Conservation (phyloP, 164 flowering plant genomes). For the Berberis vulgaris region DNA sequence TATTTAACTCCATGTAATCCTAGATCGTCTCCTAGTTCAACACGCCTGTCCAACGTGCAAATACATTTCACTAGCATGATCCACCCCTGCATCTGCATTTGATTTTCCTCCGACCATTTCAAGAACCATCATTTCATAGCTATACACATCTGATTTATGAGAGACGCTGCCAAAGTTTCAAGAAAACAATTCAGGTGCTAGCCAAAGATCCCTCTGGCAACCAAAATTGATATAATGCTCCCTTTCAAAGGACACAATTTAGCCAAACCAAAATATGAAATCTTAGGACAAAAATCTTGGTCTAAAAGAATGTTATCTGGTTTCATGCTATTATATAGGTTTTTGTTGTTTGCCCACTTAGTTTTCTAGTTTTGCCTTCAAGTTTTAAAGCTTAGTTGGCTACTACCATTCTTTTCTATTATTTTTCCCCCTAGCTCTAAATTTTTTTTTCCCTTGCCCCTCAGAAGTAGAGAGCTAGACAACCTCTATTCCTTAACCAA, state of each 20-base stretch:
- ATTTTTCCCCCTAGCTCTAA: no score
- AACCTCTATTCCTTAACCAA: no score
- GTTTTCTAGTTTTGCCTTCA: no score
- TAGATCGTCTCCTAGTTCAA: slow-evolving; percentile 9
- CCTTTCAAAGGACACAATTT: slow-evolving; percentile 22
- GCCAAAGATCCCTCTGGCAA: slow-evolving; percentile 33
- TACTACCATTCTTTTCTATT: no score
- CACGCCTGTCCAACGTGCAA: slow-evolving; percentile 29
- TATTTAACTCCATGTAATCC: slow-evolving; percentile 6
- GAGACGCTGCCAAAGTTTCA: slow-evolving; percentile 29
- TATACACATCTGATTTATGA: slow-evolving; percentile 40
- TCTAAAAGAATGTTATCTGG: slow-evolving; percentile 37
- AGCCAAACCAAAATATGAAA: slow-evolving; percentile 36
- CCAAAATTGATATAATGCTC: slow-evolving; percentile 23
- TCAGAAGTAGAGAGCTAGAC: no score
- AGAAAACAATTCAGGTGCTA: slow-evolving; percentile 38
- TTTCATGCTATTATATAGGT: slow-evolving; percentile 15
- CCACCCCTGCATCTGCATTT: slow-evolving; percentile 7
- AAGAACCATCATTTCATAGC: slow-evolving; percentile 41
- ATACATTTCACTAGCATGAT: slow-evolving; percentile 22
- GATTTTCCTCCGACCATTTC: slow-evolving; percentile 32
- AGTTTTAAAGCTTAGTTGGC: no score
- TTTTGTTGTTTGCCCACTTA: no score
- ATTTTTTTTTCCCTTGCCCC: no score
- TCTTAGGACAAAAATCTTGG: slow-evolving; percentile 27